Base-by-base conservation (phyloP, 768 basidiomycete genomes). In the Crassisporium funariophilum region DNA sequence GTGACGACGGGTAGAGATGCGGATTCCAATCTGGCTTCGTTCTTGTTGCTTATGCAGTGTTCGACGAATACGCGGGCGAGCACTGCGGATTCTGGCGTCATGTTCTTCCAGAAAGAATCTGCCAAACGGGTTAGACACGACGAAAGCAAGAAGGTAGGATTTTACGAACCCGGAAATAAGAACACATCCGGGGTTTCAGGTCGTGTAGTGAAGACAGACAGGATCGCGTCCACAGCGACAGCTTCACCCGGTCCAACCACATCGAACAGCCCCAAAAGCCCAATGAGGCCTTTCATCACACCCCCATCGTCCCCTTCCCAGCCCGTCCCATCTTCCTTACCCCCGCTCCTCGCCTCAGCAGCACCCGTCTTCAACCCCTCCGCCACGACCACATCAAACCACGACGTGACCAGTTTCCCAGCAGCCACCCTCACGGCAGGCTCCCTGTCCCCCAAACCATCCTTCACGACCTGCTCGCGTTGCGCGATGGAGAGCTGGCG, bases 391-490 rank as follows among this genome's bases (percentile, higher is more conserved):
- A 76, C 69, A 41, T 92, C 88, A 15, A 93, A 81, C 95, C 95
- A 98, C 13, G 76, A 75, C 0, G 78, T 82, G 17, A 95, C 72
- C 52, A 98, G 76, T 44, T 83, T 85, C 3, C 81, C 86, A 0
- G 91, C 87, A 0, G 93, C 91, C n/a, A 85, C 75, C 19, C 89
- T 76, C 2, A 98, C 95, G 2, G 70, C 72, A 0, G 84, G 82
- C 54, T 98, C 95, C 22, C 95, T 76, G 66, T 98, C 95, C 0
- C 92, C 88, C 4, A 98, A 72, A 0, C 95, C 95, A 54, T 91
- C 83, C 34, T 84, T 83, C n/a, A 95, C 81, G 34, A 95, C 75
- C 44, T 83, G 75, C 59, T 95, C 91, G 27, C 95, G 78, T 64
- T 97, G 92, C 0, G 82, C 74, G 22, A 92, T 86, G 1, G 80